Conservation (phyloP, 2,329 filamentous ascomycete species). For the Tolypocladium nubicola region DNA sequence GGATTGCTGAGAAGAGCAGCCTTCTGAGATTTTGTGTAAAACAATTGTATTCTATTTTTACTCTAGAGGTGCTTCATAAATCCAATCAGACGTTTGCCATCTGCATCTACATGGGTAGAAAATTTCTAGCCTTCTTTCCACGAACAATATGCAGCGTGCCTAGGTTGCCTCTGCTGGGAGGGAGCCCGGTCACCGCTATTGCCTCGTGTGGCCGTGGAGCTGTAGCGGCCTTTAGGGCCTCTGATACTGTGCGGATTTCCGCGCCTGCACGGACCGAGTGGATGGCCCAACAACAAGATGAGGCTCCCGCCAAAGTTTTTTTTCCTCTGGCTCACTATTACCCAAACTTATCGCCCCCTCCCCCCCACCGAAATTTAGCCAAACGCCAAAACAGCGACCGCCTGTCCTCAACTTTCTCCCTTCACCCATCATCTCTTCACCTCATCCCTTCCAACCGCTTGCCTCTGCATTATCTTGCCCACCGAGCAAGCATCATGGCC, state of each 20-base stretch:
- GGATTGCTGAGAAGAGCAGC: background rate
- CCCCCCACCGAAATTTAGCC: conserved; percentile 29
- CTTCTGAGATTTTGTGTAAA: background rate
- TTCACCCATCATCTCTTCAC: conserved; percentile 16
- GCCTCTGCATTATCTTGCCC: conserved; percentile 12
- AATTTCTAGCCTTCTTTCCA: background rate
- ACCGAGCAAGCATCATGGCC: conserved; percentile 38
- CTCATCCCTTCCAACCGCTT: conserved; percentile 15
- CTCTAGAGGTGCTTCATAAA: background rate
- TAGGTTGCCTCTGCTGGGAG: background rate
- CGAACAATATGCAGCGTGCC: background rate
- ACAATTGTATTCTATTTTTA: background rate
- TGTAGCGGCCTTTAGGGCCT: background rate
- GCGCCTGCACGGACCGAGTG: background rate
- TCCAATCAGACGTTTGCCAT: background rate
- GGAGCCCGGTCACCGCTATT: background rate
- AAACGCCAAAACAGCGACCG: conserved; percentile 22
- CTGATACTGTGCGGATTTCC: conserved; percentile 9
- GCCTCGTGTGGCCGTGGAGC: background rate
- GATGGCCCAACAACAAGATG: conserved; percentile 15
- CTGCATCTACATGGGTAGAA: background rate
- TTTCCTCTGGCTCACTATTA: conserved; percentile 1
- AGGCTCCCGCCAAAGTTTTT: conserved; percentile 22
- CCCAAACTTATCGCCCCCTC: conserved; percentile 5
- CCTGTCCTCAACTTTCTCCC: conserved; percentile 20